phyloP scores from a whole-genome alignment of 228 moss, liverwort and hornwort genomes.

The Sphagnum magellanicum region DNA sequence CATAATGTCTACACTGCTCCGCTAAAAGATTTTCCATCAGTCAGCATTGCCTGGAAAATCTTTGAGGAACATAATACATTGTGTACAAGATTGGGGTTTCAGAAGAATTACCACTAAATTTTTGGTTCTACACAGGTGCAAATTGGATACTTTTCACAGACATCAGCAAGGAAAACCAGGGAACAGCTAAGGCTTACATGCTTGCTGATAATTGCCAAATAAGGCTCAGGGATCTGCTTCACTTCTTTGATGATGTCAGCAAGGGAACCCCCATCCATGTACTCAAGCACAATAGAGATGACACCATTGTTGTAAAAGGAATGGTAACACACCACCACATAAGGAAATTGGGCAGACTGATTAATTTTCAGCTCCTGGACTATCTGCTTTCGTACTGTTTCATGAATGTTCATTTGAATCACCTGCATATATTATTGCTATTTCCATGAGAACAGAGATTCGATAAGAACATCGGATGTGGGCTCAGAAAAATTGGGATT shows the following conservation, averaged over 20 bases:
- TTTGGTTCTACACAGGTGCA: background rate
- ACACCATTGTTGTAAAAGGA: slow-evolving; percentile 81
- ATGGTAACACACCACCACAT: slow-evolving; percentile 69
- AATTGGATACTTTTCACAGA: background rate
- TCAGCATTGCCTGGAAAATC: too few species aligned
- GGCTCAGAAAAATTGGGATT: background rate
- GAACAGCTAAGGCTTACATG: slow-evolving; percentile 28
- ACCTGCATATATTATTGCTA: slow-evolving; percentile 24
- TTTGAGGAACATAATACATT: too few species aligned
- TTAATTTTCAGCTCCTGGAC: slow-evolving; percentile 86
- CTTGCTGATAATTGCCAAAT: slow-evolving; percentile 61
- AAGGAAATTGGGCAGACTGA: slow-evolving; percentile 52
- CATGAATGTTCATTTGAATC: slow-evolving; percentile 80
- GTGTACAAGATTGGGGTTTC: too few species aligned
- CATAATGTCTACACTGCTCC: too few species aligned
- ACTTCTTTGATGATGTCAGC: slow-evolving; percentile 67
- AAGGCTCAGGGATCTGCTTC: slow-evolving; percentile 60
- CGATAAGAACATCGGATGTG: background rate
- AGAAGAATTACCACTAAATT: too few species aligned
- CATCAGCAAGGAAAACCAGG: background rate
- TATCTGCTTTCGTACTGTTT: slow-evolving; percentile 72
- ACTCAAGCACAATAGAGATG: slow-evolving; percentile 78
- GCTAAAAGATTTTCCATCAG: too few species aligned
- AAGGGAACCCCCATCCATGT: slow-evolving; percentile 83
- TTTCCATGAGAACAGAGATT: background rate